Evolutionary conservation across 257 asterid genomes (phyloP), one percentile per base, ranked within the genome.

Genomic region (Solanum gracilifrons): DNA sequence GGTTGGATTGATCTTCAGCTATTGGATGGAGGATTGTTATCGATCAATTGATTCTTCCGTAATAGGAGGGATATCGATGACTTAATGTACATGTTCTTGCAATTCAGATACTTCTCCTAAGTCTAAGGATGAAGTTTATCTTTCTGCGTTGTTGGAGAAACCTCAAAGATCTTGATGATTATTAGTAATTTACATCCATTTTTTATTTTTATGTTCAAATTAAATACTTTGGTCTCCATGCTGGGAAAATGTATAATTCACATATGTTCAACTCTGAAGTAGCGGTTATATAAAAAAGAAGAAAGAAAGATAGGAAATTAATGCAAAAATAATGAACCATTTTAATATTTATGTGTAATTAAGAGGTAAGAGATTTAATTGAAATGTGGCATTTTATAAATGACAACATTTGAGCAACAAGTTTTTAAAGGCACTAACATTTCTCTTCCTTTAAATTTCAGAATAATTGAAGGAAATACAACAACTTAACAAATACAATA

Each of bases 1-100:
- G 99, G 98, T 15, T 93, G 96, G 98, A 94, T 94, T 13, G 98
- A 96, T 90, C 75, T 95, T 86, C 95, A 90, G 90, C 85, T 94
- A 75, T 85, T 96, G 75, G 99, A 94, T 90, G 97, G 98, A 11
- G 99, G 98, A 3, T 87, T 96, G 91, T 71, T 93, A 79, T 94
- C 97, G 99, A 93, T 96, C 43, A 97, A 95, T 55, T 85, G 94
- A n/a, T 96, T 96, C 91, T 95, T 96, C 41, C 94, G 98, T 87
- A 93, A 89, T 55, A 95, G 95, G 91, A 95, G 91, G 83, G 95
- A 94, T 84, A 89, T 96, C 79, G 98, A 94, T 89, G 95, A 94
- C 5, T 96, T 89, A 58, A 92, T 94, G 98, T 96, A 94, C 89
- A 94, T 96, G 98, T 93, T 95, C 85, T 87, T 96, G 94, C 98